Conservation (phyloP, 202 grass and related monocot genomes). For the Hordeum pubiflorum region DNA sequence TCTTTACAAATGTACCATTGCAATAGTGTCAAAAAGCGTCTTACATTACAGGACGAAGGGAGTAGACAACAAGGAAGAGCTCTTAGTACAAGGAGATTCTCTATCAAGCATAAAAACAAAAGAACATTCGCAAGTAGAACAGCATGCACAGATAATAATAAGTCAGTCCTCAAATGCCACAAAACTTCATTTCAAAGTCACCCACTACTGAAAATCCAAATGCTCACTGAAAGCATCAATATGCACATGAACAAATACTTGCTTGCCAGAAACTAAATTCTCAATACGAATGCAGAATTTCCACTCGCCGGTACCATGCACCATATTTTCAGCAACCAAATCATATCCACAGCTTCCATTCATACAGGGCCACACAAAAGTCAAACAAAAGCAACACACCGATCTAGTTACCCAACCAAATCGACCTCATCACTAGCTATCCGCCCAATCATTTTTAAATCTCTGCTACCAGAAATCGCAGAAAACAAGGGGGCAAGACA, state of each 20-base stretch:
- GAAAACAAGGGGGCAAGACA: not conserved
- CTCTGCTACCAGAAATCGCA: slow-evolving; percentile 8
- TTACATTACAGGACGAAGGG: no score
- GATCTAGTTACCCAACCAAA: not conserved
- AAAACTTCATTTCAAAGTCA: not conserved
- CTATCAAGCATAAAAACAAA: not conserved
- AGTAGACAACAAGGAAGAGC: not conserved
- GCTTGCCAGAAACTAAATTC: not conserved
- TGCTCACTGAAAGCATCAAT: not conserved
- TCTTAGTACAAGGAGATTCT: not conserved
- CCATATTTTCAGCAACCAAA: not conserved
- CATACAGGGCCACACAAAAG: not conserved
- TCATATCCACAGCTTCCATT: not conserved
- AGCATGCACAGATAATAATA: not conserved
- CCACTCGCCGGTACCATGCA: not conserved
- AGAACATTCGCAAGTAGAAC: not conserved
- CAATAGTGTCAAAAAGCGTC: not conserved
- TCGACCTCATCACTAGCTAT: not conserved
- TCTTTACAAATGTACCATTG: not conserved
- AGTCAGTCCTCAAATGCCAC: not conserved
- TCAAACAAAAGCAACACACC: not conserved
- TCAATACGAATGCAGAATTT: not conserved
- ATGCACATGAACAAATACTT: not conserved
- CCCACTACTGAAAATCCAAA: not conserved
- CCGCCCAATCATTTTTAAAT: not conserved